These are phyloP conservation scores for Hemerocallis citrina DNA, from an alignment of 106 monocot genomes.

Conservation along the genomic window DNA sequence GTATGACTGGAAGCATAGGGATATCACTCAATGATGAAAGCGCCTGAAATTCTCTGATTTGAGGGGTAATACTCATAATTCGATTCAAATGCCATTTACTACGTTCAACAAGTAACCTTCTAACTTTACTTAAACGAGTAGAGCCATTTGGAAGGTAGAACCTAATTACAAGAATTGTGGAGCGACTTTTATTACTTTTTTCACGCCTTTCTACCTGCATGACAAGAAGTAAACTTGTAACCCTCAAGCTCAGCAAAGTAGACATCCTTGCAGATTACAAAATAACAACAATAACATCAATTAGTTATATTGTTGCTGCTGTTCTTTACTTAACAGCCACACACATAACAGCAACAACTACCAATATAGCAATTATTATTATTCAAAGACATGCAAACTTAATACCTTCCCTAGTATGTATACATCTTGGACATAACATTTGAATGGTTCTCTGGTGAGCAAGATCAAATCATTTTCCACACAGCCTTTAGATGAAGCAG, in stretches of 20 bases:
- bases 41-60: constrained; percentile 91
- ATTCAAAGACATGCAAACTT: not conserved
- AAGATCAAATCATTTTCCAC: constrained; percentile 84
- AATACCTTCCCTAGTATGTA: constrained; percentile 82
- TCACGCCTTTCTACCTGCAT: constrained; percentile 88
- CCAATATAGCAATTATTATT: too few relatives aligned
- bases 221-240: constrained; percentile 8
- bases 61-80: constrained; percentile 85
- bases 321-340: too few relatives aligned
- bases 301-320: too few relatives aligned
- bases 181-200: constrained; percentile 52
- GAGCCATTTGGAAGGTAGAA: constrained; percentile 56
- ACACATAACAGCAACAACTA: too few relatives aligned
- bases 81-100: constrained; percentile 80
- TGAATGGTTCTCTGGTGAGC: constrained; percentile 73
- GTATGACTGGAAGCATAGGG: constrained; percentile 75
- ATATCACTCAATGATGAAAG: constrained; percentile 79
- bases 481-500: constrained; percentile 27
- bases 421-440: constrained; percentile 43
- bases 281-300: too few relatives aligned
- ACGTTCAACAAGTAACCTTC: constrained; percentile 65
- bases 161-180: constrained; percentile 56
- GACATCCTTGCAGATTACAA: too few relatives aligned
- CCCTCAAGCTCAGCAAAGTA: too few relatives aligned
- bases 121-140: constrained; percentile 60